phyloP scores from a whole-genome alignment of 768 basidiomycete species.

The Pisolithus tinctorius region DNA sequence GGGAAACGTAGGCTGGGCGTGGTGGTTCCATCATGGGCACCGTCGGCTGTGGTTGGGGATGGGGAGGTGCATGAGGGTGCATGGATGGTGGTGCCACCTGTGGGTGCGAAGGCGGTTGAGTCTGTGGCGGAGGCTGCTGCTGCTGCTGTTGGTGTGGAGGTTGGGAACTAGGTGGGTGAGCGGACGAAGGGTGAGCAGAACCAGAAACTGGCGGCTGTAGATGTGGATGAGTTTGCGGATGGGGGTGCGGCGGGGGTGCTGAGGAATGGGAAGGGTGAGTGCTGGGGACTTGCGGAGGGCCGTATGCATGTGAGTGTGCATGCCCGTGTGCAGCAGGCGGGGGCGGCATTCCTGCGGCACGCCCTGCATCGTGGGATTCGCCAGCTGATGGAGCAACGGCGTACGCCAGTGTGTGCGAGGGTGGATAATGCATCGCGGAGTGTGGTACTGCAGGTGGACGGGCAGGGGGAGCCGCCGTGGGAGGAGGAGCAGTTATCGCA shows the following conservation, averaged over 20 bases:
- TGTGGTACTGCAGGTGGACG: background rate
- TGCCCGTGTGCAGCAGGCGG: background rate
- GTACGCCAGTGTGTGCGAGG: background rate
- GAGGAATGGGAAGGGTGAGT: background rate
- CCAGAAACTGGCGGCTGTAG: background rate
- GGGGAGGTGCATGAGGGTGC: background rate
- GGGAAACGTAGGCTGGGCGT: constrained; percentile 21
- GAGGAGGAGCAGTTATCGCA: background rate
- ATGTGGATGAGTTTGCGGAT: constrained; percentile 5
- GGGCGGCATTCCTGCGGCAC: background rate
- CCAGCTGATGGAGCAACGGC: background rate
- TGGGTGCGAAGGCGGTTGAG: constrained; percentile 18
- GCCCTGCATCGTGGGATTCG: background rate
- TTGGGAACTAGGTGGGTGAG: constrained; percentile 7
- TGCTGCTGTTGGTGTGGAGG: constrained; percentile 17
- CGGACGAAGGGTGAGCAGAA: background rate
- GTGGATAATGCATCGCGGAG: background rate
- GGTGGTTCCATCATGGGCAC: constrained; percentile 14
- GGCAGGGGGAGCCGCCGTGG: background rate
- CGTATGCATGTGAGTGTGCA: background rate
- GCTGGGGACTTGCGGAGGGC: background rate
- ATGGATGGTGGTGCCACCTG: constrained; percentile 1
- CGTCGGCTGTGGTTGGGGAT: constrained; percentile 4
- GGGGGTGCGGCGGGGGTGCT: background rate
- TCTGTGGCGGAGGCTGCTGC: constrained; percentile 14